Evolutionary conservation across 176 grass and related monocot genomes (phyloP).

Genomic region (Carex pumila): DNA sequence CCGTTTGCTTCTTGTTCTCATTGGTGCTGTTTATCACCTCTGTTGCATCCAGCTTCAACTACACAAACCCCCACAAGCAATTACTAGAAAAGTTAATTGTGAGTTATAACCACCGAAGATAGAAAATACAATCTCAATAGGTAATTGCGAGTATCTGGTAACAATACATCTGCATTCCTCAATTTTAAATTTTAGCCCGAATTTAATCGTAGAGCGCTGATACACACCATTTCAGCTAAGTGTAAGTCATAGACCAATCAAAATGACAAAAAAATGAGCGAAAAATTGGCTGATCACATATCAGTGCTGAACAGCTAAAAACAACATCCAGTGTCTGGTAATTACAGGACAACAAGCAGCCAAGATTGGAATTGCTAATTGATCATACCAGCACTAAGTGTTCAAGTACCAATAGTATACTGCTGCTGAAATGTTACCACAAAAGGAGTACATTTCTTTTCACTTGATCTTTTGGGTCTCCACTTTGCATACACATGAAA

Average conservation of each 20-base stretch:
- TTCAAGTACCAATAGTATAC: background rate
- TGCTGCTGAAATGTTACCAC: background rate
- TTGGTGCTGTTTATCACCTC: constrained; percentile 76
- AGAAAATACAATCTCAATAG: background rate
- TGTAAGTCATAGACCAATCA: background rate
- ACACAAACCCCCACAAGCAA: constrained; percentile 1
- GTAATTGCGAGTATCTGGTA: background rate
- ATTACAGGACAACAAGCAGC: background rate
- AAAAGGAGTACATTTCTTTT: background rate
- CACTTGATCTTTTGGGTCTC: background rate
- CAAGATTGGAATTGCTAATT: background rate
- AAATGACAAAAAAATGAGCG: background rate
- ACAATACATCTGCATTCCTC: background rate
- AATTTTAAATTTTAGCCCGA: background rate
- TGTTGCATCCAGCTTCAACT: constrained; percentile 57
- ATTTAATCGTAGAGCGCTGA: background rate
- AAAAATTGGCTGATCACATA: background rate
- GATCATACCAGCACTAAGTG: background rate
- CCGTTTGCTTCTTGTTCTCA: constrained; percentile 55
- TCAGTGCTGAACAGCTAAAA: background rate
- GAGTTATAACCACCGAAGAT: background rate
- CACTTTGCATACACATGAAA: background rate
- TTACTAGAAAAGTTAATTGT: background rate
- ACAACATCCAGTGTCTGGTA: background rate
- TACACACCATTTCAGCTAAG: background rate